A percentile compares a stretch with the other conserved stretches of the same genome.
Conservation (phyloP, 768 basidiomycete species). For the Scleroderma citrinum region DNA sequence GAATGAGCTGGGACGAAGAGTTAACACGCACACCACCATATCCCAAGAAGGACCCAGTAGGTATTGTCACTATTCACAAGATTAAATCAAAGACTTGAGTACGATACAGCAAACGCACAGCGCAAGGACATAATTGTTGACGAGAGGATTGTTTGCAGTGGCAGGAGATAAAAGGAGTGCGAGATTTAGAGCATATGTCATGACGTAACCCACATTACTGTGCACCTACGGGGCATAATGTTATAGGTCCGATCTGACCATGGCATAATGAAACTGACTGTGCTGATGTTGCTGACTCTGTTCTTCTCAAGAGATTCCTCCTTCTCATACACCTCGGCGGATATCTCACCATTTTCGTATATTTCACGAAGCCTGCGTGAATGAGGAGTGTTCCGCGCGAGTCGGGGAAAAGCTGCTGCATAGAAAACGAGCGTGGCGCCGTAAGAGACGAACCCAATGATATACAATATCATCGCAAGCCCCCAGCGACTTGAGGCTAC, state of each 20-base stretch:
- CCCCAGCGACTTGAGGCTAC: conserved; percentile 64
- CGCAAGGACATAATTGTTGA: conserved; percentile 69
- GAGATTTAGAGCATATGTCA: conserved; percentile 59
- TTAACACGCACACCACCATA: conserved; percentile 76
- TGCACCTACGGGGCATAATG: conserved; percentile 47
- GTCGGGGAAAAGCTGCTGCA: conserved; percentile 70
- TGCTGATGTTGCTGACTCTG: conserved; percentile 78
- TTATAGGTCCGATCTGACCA: background rate
- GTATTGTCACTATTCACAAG: conserved; percentile 47
- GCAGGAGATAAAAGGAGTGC: conserved; percentile 57
- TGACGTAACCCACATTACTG: conserved; percentile 71
- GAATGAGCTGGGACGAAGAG: background rate
- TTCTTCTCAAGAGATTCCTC: conserved; percentile 84
- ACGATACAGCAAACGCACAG: conserved; percentile 40
- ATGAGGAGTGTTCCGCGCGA: conserved; percentile 71
- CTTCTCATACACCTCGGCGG: conserved; percentile 56
- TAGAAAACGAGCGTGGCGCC: conserved; percentile 81
- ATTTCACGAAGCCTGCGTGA: conserved; percentile 48
- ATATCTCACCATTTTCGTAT: conserved; percentile 55
- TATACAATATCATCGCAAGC: conserved; percentile 72
- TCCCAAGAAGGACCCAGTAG: conserved; percentile 74
- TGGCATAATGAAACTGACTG: conserved; percentile 37
- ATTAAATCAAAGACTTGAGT: background rate
- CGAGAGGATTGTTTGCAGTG: conserved; percentile 44
- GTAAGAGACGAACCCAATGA: conserved; percentile 73